phyloP scores from a whole-genome alignment of 2,329 filamentous ascomycete species.

The Fusarium globosum region DNA sequence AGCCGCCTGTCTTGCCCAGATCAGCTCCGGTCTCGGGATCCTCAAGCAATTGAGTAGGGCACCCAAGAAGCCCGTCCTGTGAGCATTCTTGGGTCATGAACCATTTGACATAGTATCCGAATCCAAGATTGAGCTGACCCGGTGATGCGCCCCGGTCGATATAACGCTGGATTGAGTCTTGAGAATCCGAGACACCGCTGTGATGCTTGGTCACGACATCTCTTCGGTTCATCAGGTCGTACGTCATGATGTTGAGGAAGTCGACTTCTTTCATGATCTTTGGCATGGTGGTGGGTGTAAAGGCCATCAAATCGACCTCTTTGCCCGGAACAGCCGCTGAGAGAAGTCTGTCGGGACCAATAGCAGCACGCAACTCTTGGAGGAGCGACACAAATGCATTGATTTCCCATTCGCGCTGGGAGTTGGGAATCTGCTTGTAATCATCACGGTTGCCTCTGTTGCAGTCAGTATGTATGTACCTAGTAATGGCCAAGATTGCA shows the following conservation, averaged over 20 bases:
- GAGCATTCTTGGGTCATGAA: slow-evolving; percentile 63
- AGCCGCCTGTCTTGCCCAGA: slow-evolving; percentile 66
- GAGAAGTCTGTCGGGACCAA: slow-evolving; percentile 68
- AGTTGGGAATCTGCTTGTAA: slow-evolving; percentile 73
- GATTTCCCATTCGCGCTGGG: slow-evolving; percentile 69
- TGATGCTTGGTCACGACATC: slow-evolving; percentile 73
- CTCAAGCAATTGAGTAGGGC: slow-evolving; percentile 67
- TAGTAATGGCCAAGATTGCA: neutral
- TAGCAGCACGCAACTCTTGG: slow-evolving; percentile 64
- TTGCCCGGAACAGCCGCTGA: slow-evolving; percentile 77
- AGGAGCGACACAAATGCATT: slow-evolving; percentile 72
- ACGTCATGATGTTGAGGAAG: slow-evolving; percentile 76
- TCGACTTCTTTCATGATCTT: slow-evolving; percentile 70
- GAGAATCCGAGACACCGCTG: slow-evolving; percentile 67
- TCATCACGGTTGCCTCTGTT: slow-evolving; percentile 74
- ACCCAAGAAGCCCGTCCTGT: slow-evolving; percentile 60
- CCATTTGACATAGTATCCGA: slow-evolving; percentile 76
- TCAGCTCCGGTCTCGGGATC: slow-evolving; percentile 68
- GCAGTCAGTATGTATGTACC: neutral
- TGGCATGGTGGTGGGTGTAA: slow-evolving; percentile 67
- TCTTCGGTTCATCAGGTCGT: slow-evolving; percentile 77
- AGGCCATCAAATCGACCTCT: slow-evolving; percentile 74
- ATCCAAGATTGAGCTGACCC: slow-evolving; percentile 68
- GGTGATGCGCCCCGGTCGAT: slow-evolving; percentile 63
- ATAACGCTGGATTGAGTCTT: slow-evolving; percentile 68